These are phyloP conservation scores for Lotmaria passim DNA, from an alignment of 208 protist genomes.

Conservation along the genomic window DNA sequence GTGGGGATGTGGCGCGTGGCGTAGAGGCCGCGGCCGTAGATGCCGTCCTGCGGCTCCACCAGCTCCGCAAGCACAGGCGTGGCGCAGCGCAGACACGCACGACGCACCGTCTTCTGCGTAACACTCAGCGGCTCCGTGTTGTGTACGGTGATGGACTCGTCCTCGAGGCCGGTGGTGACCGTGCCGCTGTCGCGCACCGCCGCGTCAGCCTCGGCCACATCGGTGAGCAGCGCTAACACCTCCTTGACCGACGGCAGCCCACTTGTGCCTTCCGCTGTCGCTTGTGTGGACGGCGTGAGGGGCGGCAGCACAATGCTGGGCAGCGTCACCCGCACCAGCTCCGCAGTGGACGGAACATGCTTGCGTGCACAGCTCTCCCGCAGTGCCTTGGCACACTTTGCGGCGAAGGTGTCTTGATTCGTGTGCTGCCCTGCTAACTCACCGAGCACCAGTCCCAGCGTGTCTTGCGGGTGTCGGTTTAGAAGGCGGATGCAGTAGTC, in stretches of 20 bases:
- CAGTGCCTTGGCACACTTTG: conserved; percentile 65
- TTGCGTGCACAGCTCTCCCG: conserved; percentile 48
- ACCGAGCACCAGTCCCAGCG: conserved; percentile 65
- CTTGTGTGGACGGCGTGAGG: neutral
- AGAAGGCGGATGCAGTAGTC: conserved; percentile 85
- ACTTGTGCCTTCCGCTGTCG: neutral
- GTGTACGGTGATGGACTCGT: conserved; percentile 29
- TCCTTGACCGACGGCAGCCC: conserved; percentile 17
- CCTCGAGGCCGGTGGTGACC: conserved; percentile 2
- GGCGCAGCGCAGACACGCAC: conserved; percentile 28
- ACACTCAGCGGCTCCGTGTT: conserved; percentile 19
- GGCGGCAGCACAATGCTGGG: neutral
- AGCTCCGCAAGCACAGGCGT: conserved; percentile 53
- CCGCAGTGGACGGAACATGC: conserved; percentile 16
- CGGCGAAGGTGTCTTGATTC: conserved; percentile 50
- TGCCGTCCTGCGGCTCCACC: conserved; percentile 55
- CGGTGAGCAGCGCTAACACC: conserved; percentile 19
- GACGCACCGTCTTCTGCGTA: conserved; percentile 14
- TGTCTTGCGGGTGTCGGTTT: conserved; percentile 66
- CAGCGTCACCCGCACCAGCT: conserved; percentile 16
- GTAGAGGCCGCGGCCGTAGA: conserved; percentile 78
- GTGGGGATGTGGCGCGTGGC: conserved; percentile 49
- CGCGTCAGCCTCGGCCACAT: conserved; percentile 7
- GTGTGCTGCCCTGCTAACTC: conserved; percentile 52
- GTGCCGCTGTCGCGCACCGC: neutral